Conservation (phyloP, 2,329 filamentous ascomycete species). For the Cladosporium sphaerospermum region DNA sequence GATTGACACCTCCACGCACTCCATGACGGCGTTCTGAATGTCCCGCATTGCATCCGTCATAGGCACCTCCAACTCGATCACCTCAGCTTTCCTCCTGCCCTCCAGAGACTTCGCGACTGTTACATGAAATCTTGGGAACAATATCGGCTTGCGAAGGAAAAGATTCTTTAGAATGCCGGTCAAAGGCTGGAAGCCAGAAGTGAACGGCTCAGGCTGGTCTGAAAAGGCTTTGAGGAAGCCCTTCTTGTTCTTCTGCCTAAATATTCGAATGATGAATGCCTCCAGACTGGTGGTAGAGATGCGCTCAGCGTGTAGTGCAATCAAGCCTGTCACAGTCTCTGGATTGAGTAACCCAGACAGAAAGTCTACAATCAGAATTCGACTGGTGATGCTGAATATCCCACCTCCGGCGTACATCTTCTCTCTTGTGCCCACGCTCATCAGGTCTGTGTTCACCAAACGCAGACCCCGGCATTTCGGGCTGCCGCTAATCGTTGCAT, state of each 20-base stretch:
- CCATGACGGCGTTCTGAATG: constrained; percentile 89
- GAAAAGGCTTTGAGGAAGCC: constrained; percentile 96
- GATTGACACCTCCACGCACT: constrained; percentile 93
- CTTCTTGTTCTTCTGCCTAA: constrained; percentile 85
- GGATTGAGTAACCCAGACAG: constrained; percentile 76
- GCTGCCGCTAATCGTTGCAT: constrained; percentile 81
- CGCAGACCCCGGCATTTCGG: constrained; percentile 78
- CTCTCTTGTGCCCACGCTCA: constrained; percentile 78
- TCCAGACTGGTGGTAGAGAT: constrained; percentile 82
- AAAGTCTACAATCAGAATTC: constrained; percentile 90
- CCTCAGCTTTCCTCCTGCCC: constrained; percentile 86
- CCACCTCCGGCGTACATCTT: constrained; percentile 87
- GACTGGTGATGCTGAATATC: constrained; percentile 91
- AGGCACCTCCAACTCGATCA: constrained; percentile 90
- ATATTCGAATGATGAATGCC: constrained; percentile 91
- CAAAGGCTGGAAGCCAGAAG: constrained; percentile 78
- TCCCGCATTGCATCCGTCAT: constrained; percentile 93
- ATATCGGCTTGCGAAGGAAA: constrained; percentile 77
- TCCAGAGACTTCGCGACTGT: constrained; percentile 84
- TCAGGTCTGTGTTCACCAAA: constrained; percentile 89
- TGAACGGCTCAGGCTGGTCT: constrained; percentile 86
- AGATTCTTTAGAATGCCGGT: constrained; percentile 87
- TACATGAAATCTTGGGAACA: constrained; percentile 93
- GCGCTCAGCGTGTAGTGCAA: constrained; percentile 83
- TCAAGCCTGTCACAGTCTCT: constrained; percentile 76